Evolutionary conservation across 208 protist genomes (phyloP).

Genomic region (Trichomonas gallinae): DNA sequence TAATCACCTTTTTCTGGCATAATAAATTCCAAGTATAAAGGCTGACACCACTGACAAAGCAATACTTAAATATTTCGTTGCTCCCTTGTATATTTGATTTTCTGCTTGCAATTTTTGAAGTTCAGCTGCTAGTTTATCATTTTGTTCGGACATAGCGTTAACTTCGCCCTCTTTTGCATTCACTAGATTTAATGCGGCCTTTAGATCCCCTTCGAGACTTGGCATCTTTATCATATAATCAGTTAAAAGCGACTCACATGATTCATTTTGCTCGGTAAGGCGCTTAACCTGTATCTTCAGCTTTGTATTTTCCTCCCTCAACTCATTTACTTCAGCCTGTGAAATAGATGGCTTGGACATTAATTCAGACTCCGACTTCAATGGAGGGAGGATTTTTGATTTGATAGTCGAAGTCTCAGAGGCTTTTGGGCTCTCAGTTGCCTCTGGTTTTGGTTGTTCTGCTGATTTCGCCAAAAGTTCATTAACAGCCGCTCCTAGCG

Average conservation of each 20-base stretch:
- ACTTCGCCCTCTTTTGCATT: background rate
- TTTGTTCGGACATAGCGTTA: background rate
- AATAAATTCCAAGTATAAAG: too few species aligned
- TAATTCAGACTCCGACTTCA: background rate
- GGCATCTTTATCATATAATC: background rate
- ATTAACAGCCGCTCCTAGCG: background rate
- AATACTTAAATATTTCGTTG: too few species aligned
- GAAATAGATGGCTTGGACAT: too few species aligned
- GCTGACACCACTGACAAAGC: too few species aligned
- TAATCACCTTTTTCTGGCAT: too few species aligned
- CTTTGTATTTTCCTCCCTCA: background rate
- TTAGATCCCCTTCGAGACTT: background rate
- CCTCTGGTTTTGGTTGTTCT: background rate
- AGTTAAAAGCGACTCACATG: background rate
- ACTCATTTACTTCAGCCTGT: background rate
- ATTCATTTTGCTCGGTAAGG: background rate
- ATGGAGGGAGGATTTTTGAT: background rate
- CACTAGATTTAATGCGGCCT: background rate
- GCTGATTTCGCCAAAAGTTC: background rate
- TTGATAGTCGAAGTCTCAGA: background rate
- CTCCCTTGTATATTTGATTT: too few species aligned
- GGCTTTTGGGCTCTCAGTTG: background rate
- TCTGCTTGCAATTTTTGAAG: too few species aligned
- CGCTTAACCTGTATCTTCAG: background rate
- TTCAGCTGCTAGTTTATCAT: too few species aligned